Conservation (phyloP, 148 eudicot species). For the Suaeda aralocaspica region DNA sequence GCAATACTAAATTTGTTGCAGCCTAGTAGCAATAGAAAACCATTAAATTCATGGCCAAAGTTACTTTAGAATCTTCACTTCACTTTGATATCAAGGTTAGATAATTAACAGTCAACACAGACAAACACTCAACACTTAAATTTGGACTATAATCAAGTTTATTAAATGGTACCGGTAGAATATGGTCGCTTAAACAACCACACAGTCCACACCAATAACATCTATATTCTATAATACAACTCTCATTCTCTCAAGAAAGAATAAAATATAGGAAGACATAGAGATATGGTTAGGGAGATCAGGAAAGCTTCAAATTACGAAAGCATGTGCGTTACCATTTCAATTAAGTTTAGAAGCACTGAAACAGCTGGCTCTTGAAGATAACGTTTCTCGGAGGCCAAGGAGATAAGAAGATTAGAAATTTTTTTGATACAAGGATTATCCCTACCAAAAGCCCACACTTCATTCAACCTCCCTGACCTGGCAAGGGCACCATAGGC, state of each 20-base stretch:
- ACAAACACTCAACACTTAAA: no score
- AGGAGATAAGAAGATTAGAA: slow-evolving; percentile 44
- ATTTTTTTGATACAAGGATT: slow-evolving; percentile 60
- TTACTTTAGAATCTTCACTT: no score
- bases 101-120: no score
- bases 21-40: no score
- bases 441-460: slow-evolving; percentile 43
- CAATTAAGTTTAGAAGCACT: slow-evolving; percentile 56
- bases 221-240: neutral
- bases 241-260: neutral
- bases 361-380: slow-evolving; percentile 84
- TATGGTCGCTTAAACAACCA: slow-evolving; percentile 3
- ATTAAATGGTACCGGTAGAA: neutral
- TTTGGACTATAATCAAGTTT: no score
- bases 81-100: no score
- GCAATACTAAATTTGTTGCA: no score
- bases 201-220: neutral
- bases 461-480: slow-evolving; percentile 72
- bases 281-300: neutral
- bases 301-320: neutral
- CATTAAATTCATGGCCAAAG: no score
- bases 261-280: neutral
- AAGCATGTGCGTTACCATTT: slow-evolving; percentile 47
- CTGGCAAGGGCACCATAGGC: slow-evolving; percentile 84
- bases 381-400: slow-evolving; percentile 78